Evolutionary conservation across 2,329 filamentous ascomycete species (phyloP).

Genomic region (Neurospora sp.): DNA sequence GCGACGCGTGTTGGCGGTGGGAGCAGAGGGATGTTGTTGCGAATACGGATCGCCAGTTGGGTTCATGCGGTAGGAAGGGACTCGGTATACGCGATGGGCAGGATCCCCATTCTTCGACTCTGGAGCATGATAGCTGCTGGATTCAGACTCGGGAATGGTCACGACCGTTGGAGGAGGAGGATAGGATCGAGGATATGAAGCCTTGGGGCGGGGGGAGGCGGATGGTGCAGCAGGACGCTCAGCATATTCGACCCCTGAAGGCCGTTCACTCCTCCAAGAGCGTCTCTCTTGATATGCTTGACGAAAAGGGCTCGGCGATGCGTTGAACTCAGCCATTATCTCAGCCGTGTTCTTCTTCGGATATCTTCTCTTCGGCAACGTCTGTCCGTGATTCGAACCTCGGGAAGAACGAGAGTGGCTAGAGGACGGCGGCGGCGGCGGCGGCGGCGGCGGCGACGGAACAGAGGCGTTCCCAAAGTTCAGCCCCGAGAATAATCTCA

Average conservation of each 20-base stretch:
- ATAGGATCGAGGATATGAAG: neutral
- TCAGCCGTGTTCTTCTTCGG: neutral
- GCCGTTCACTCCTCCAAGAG: neutral
- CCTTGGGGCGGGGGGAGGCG: neutral
- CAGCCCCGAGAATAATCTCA: neutral
- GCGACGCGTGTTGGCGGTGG: neutral
- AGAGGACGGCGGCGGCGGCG: neutral
- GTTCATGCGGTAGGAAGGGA: no score
- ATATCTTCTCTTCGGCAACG: neutral
- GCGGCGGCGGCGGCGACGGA: neutral
- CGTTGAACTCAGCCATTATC: neutral
- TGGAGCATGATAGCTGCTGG: no score
- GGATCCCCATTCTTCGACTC: no score
- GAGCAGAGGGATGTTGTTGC: neutral
- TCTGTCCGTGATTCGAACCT: neutral
- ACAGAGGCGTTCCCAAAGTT: neutral
- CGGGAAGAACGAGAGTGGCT: neutral
- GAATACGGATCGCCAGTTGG: neutral
- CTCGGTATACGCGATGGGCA: no score
- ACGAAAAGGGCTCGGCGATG: neutral
- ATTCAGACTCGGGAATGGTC: neutral
- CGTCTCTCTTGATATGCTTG: neutral
- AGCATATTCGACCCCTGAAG: neutral
- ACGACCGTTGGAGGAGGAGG: neutral
- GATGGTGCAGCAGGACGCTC: rapidly evolving